Evolutionary conservation across 106 monocot genomes (phyloP).

Genomic region (Phalaenopsis equestris): DNA sequence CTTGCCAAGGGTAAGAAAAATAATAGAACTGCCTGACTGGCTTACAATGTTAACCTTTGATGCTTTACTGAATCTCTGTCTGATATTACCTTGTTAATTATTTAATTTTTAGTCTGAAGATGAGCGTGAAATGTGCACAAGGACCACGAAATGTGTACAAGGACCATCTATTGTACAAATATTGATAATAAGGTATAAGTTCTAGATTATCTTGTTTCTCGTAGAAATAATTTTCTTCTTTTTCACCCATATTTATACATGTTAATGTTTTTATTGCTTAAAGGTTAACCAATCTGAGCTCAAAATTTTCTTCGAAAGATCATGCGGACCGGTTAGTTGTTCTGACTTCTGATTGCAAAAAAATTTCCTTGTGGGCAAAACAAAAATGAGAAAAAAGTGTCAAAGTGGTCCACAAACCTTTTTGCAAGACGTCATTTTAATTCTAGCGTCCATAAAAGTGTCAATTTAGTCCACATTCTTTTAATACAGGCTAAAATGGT

Average conservation of each 20-base stretch:
- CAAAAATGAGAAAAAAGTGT: no score
- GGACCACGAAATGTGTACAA: no score
- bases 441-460: no score
- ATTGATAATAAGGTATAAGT: conserved; percentile 39
- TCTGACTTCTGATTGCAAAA: neutral
- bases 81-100: neutral
- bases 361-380: neutral
- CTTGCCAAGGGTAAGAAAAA: conserved; percentile 28
- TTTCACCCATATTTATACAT: neutral
- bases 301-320: conserved; percentile 36
- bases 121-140: conserved; percentile 39
- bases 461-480: no score
- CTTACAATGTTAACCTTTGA: no score
- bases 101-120: conserved; percentile 26
- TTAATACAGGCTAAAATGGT: no score
- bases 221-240: neutral
- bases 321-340: conserved; percentile 33
- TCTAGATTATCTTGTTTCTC: neutral
- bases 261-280: neutral
- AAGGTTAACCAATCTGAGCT: conserved; percentile 33
- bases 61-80: no score
- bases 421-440: no score
- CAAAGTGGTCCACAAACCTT: no score
- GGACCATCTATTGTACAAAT: conserved; percentile 50
- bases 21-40: neutral